Percentiles rank a stretch among this genome's conserved stretches.
phyloP scores from a whole-genome alignment of 176 grass and related monocot species.

The Phoenix dactylifera region DNA sequence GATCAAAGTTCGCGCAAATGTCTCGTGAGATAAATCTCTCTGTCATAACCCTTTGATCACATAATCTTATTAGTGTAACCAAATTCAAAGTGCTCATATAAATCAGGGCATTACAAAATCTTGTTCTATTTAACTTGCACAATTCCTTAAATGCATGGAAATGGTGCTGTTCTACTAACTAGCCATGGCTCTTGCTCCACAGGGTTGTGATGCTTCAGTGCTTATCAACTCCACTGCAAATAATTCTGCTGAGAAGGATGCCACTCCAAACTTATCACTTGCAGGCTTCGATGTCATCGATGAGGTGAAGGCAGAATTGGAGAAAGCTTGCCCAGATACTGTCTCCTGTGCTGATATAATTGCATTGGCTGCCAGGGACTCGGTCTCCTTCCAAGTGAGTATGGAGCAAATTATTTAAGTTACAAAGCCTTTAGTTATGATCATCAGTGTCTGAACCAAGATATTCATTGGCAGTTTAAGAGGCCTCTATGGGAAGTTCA shows the following conservation, averaged over 20 bases:
- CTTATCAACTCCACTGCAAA: constrained; percentile 41
- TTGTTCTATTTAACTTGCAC: too few species aligned
- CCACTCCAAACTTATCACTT: constrained; percentile 39
- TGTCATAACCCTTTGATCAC: neutral
- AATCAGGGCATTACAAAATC: too few species aligned
- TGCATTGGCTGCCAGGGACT: constrained; percentile 60
- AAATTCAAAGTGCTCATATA: too few species aligned
- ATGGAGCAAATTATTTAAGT: neutral
- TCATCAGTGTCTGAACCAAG: neutral
- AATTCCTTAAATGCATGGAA: too few species aligned
- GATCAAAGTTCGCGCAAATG: neutral
- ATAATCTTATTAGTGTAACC: too few species aligned
- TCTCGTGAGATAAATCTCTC: neutral
- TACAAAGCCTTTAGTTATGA: neutral
- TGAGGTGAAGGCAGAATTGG: constrained; percentile 51
- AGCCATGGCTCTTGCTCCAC: neutral
- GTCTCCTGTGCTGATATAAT: constrained; percentile 60
- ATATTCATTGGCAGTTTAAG: constrained; percentile 22
- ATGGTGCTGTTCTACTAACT: too few species aligned
- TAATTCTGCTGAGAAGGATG: constrained; percentile 65
- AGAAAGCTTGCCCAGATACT: constrained; percentile 35
- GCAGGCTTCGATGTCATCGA: constrained; percentile 71
- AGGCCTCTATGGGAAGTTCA: constrained; percentile 40
- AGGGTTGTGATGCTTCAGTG: constrained; percentile 87
- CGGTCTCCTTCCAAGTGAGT: constrained; percentile 34